Conservation (phyloP, 2,329 filamentous ascomycete species). For the Pleurostoma richardsiae region DNA sequence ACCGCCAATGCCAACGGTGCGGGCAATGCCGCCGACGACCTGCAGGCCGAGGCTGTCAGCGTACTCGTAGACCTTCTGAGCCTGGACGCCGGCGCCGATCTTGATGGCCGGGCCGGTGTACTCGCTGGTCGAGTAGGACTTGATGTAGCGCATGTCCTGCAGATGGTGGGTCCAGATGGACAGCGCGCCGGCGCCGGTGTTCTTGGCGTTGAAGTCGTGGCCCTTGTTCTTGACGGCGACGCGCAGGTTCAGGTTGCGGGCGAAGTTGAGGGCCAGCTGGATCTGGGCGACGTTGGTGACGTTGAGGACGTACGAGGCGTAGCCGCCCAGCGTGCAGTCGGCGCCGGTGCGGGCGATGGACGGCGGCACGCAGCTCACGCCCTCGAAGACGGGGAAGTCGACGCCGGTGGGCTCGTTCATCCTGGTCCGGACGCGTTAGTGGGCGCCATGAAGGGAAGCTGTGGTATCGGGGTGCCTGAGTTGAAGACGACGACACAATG, state of each 20-base stretch:
- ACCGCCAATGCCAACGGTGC: conserved; percentile 45
- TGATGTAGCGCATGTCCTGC: conserved; percentile 14
- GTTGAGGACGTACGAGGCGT: conserved; percentile 2
- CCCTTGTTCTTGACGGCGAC: conserved; percentile 47
- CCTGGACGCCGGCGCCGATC: conserved; percentile 48
- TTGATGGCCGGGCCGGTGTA: conserved; percentile 21
- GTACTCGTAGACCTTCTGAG: conserved; percentile 43
- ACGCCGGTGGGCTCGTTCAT: background rate
- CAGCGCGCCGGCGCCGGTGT: conserved; percentile 28
- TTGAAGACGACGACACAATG: too few relatives aligned
- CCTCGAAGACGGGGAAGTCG: conserved; percentile 3
- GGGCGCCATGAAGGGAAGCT: too few relatives aligned
- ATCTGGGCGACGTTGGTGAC: conserved; percentile 27
- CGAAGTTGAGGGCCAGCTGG: conserved; percentile 41
- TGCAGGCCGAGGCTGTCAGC: conserved; percentile 40
- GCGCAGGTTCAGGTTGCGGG: conserved; percentile 38
- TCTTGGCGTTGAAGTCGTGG: conserved; percentile 42
- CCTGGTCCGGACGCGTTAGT: background rate
- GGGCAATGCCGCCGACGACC: conserved; percentile 47
- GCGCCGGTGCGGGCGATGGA: background rate
- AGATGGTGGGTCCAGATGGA: conserved; percentile 26
- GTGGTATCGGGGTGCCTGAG: too few relatives aligned
- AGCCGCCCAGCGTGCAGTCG: conserved; percentile 2
- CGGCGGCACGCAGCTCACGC: conserved; percentile 6
- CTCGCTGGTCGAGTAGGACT: conserved; percentile 8